A percentile compares a stretch with the other conserved stretches of the same genome.
Evolutionary conservation across 2,329 filamentous ascomycete species (phyloP).

Genomic region (Penicillium sp.): DNA sequence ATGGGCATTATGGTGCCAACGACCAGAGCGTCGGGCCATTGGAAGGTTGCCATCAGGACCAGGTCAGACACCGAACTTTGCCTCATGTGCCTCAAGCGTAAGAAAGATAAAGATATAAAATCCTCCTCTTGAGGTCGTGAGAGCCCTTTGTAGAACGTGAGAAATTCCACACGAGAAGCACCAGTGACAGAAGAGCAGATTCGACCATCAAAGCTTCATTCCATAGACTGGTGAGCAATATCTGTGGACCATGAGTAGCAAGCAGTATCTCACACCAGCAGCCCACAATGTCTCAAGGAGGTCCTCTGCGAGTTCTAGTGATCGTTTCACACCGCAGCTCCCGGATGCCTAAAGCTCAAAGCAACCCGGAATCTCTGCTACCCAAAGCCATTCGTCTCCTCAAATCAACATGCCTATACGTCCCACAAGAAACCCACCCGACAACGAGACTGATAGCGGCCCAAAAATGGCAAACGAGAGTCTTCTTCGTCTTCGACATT

Average conservation of each 20-base stretch:
- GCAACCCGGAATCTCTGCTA: slow-evolving; percentile 20
- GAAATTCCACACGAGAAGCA: no score
- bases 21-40: slow-evolving; percentile 3
- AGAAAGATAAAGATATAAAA: neutral
- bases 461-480: slow-evolving; percentile 24
- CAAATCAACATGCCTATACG: slow-evolving; percentile 14
- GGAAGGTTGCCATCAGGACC: slow-evolving; percentile 8
- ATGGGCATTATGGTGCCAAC: neutral
- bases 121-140: neutral
- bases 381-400: slow-evolving; percentile 21
- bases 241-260: neutral
- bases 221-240: neutral
- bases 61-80: slow-evolving; percentile 5
- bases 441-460: slow-evolving; percentile 22
- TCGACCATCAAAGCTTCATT: neutral
- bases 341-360: slow-evolving; percentile 16
- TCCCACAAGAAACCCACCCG: neutral
- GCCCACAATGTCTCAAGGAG: slow-evolving; percentile 10
- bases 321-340: slow-evolving; percentile 26
- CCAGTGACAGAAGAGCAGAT: neutral
- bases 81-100: neutral
- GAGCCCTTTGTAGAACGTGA: no score
- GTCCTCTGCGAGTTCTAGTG: slow-evolving; percentile 24
- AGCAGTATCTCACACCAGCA: slow-evolving; percentile 1
- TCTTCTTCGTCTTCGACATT: slow-evolving; percentile 31